Evolutionary conservation across 305 asterid species (phyloP).

Genomic region (Fraxinus ornus): DNA sequence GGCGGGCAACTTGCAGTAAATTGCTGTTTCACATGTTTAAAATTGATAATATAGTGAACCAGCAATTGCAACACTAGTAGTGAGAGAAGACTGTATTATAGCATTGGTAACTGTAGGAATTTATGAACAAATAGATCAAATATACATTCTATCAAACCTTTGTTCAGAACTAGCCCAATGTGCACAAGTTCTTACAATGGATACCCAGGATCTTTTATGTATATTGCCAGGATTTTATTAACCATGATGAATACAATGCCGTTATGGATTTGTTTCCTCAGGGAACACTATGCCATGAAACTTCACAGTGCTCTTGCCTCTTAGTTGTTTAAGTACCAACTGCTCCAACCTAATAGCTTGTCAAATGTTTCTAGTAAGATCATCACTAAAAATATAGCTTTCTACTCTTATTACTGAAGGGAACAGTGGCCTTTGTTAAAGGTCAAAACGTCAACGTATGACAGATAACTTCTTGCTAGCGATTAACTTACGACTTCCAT

Average conservation of each 20-base stretch:
- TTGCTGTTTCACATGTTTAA: background rate
- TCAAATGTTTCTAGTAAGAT: background rate
- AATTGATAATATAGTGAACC: background rate
- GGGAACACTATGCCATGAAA: background rate
- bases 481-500: background rate
- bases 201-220: background rate
- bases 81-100: background rate
- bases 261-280: background rate
- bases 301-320: background rate
- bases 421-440: background rate
- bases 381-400: background rate
- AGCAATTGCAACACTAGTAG: background rate
- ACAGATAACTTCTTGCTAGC: background rate
- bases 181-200: background rate
- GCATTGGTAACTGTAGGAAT: background rate
- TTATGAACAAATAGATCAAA: background rate
- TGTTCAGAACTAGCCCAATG: background rate
- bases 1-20: background rate
- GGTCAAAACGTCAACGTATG: background rate
- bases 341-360: background rate
- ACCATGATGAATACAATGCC: background rate
- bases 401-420: background rate
- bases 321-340: background rate
- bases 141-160: background rate
- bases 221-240: background rate